Evolutionary conservation across 2,329 filamentous ascomycete species (phyloP), one percentile per base, ranked within the genome.

Genomic region (Colletotrichum theobromicola): DNA sequence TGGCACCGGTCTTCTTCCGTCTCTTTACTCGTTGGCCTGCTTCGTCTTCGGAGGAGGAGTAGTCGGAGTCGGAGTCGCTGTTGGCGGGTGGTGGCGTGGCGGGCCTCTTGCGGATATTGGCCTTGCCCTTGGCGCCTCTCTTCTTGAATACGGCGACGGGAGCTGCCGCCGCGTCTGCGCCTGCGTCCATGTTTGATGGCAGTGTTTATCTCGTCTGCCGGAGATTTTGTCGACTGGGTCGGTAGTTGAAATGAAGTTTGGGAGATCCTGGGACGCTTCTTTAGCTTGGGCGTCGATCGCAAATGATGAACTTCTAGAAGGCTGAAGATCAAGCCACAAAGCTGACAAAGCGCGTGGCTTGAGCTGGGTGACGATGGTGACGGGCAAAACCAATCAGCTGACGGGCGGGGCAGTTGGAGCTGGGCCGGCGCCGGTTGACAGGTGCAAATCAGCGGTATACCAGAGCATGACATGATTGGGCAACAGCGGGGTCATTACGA

Each of bases 61-160:
- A 93, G 81, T 90, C 91, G 77, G 86, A 87, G 75, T 92, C 90
- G 71, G 90, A 92, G 79, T 90, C 89, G 78, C 86, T 88, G 77
- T 89, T 88, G 67, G 90, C 91, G 15, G 93, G 92, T 7, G 95
- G 94, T 67, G 95, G 95, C 46, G 95, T 94, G 32, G 93, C 91
- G 24, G 94, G 91, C 77, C 94, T 92, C 87, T 98, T 98, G 81
- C 96, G 92, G 69, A 96, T 87, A 80, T 93, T 95, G 64, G 92
- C 89, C 81, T 94, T 96, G 76, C 90, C 90, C 82, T 95, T 97
- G 80, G 90, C 90, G 77, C 91, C 90, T 82, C 96, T 92, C 84
- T 97, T 98, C 84, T 98, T 98, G 90, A 98, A 98, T 66, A 94
- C 84, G 16, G 93, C 90, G 15, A 93, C 88, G 1, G 91, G 90